phyloP scores from a whole-genome alignment of 192 early-diverging fungal species.

The Linnemannia elongata region DNA sequence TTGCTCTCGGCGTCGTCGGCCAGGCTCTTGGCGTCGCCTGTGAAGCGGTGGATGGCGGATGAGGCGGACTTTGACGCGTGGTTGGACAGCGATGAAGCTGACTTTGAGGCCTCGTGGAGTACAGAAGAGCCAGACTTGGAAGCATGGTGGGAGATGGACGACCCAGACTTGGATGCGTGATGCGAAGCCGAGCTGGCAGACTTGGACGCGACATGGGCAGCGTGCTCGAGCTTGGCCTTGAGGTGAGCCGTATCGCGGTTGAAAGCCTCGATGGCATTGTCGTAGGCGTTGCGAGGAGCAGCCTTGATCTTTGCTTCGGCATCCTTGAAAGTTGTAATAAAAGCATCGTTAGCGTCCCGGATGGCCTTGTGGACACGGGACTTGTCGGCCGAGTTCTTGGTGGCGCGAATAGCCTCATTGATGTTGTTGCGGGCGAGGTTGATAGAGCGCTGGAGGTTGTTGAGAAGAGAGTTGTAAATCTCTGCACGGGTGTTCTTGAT shows the following conservation, averaged over 20 bases:
- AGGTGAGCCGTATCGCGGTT: slow-evolving; percentile 32
- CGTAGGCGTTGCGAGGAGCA: slow-evolving; percentile 29
- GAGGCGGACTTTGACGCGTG: slow-evolving; percentile 42
- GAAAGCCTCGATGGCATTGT: slow-evolving; percentile 37
- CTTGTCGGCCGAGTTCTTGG: slow-evolving; percentile 43
- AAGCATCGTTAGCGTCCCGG: slow-evolving; percentile 39
- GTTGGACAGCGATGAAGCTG: slow-evolving; percentile 8
- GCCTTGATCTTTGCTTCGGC: slow-evolving; percentile 50
- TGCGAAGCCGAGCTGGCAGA: slow-evolving; percentile 33
- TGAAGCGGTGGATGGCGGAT: slow-evolving; percentile 25
- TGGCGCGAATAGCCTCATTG: slow-evolving; percentile 24
- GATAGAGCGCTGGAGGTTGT: slow-evolving; percentile 28
- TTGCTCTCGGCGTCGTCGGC: slow-evolving; percentile 31
- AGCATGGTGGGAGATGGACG: slow-evolving; percentile 3
- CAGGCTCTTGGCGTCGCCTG: slow-evolving; percentile 33
- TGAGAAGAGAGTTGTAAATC: slow-evolving; percentile 39
- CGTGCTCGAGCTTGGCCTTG: slow-evolving; percentile 44
- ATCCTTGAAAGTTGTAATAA: slow-evolving; percentile 17
- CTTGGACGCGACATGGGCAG: slow-evolving; percentile 34
- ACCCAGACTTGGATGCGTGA: slow-evolving; percentile 28
- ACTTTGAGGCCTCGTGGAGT: slow-evolving; percentile 20
- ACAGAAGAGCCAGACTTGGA: slow-evolving; percentile 25
- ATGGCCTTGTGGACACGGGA: slow-evolving; percentile 32
- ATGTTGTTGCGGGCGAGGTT: slow-evolving; percentile 39
- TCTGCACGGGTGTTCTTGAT: slow-evolving; percentile 36